Conservation (phyloP, 257 asterid genomes). For the Ophiorrhiza pumila region DNA sequence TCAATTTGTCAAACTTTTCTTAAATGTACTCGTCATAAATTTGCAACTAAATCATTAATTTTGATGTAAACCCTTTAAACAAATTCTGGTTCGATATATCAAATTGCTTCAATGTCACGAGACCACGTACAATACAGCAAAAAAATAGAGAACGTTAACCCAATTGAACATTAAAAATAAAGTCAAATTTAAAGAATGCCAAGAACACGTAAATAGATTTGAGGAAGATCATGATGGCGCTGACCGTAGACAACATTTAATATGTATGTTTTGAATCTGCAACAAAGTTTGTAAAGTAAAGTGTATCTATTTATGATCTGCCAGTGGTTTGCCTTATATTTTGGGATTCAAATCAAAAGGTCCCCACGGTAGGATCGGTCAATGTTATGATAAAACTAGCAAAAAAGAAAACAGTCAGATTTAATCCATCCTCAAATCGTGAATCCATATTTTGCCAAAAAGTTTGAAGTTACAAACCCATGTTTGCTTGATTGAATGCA, state of each 20-base stretch:
- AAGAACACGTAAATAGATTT: conserved; percentile 2
- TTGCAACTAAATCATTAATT: not conserved
- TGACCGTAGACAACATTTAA: conserved; percentile 8
- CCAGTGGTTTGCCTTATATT: conserved; percentile 12
- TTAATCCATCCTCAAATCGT: not conserved
- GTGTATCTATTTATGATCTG: conserved; percentile 13
- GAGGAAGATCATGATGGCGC: not conserved
- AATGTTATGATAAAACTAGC: conserved; percentile 1
- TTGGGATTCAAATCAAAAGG: conserved; percentile 15
- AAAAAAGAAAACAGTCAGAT: not conserved
- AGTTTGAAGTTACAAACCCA: not conserved
- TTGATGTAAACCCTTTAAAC: not conserved
- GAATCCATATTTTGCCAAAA: not conserved
- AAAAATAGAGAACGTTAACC: not conserved
- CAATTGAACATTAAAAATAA: conserved; percentile 1
- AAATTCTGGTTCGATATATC: not conserved
- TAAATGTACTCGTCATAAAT: not conserved
- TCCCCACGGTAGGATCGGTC: conserved; percentile 6
- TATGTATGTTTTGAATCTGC: not conserved
- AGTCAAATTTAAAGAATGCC: not conserved
- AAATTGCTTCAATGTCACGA: not conserved
- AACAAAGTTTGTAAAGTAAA: conserved; percentile 7
- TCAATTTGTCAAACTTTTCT: not conserved
- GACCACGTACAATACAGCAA: not conserved
- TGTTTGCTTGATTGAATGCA: not conserved